Evolutionary conservation across 1,284 basidiomycete species (phyloP).

Genomic region (Trichosporon inkin): DNA sequence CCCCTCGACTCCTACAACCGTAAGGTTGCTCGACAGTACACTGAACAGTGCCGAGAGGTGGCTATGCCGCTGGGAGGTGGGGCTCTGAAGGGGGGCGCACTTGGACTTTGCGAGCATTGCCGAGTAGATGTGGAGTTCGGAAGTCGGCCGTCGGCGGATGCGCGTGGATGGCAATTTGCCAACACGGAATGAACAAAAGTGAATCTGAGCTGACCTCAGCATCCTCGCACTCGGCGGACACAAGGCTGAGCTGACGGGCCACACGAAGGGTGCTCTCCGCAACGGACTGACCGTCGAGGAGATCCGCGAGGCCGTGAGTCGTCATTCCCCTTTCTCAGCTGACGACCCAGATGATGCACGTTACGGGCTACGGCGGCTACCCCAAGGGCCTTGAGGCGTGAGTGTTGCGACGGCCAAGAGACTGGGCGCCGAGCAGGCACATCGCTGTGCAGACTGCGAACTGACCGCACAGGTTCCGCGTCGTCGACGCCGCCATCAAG

Average conservation of each 20-base stretch:
- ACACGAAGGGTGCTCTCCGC: constrained; percentile 22
- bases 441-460: too few species aligned
- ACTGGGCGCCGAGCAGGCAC: not conserved
- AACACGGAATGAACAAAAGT: too few species aligned
- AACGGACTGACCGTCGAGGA: constrained; percentile 25
- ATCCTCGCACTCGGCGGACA: constrained; percentile 24
- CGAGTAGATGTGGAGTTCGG: too few species aligned
- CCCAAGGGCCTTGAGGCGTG: constrained; percentile 25
- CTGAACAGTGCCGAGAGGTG: too few species aligned
- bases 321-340: not conserved
- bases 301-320: constrained; percentile 21
- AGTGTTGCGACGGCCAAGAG: too few species aligned
- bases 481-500: constrained; percentile 14
- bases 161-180: too few species aligned
- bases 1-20: too few species aligned
- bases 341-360: constrained; percentile 16
- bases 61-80: too few species aligned
- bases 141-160: too few species aligned
- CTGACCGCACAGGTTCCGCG: constrained; percentile 12
- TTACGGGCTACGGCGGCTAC: constrained; percentile 25
- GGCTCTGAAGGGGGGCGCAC: too few species aligned
- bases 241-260: constrained; percentile 21
- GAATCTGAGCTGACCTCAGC: constrained; percentile 12
- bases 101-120: too few species aligned
- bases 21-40: too few species aligned